phyloP scores from a whole-genome alignment of 805 yeast genomes.

The Starmerella sp. region DNA sequence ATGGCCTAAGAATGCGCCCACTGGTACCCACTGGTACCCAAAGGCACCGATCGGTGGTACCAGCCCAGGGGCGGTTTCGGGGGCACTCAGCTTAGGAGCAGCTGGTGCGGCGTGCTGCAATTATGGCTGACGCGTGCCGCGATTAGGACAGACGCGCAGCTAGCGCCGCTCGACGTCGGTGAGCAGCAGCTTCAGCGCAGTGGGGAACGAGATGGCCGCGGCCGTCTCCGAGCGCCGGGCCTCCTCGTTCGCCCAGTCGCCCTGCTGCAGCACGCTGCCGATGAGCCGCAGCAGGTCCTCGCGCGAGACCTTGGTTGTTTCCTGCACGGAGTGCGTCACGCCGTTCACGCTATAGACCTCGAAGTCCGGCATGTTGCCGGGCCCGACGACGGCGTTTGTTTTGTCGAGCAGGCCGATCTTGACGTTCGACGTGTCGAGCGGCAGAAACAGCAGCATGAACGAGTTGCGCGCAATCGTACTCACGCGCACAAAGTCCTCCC shows the following conservation, averaged over 20 bases:
- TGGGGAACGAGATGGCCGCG: slow-evolving; percentile 3
- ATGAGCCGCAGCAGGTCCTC: slow-evolving; percentile 7
- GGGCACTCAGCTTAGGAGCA: too few relatives aligned
- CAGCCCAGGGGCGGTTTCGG: too few relatives aligned
- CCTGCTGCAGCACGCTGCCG: background rate
- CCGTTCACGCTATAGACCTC: slow-evolving; percentile 10
- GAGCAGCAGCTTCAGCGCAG: slow-evolving; percentile 5
- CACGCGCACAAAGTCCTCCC: slow-evolving; percentile 27
- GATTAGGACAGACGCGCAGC: background rate
- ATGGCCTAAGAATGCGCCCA: too few relatives aligned
- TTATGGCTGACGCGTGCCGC: too few relatives aligned
- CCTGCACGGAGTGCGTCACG: background rate
- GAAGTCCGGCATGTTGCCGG: slow-evolving; percentile 17
- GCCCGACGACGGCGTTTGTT: slow-evolving; percentile 16
- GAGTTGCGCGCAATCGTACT: slow-evolving; percentile 37
- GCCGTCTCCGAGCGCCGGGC: background rate
- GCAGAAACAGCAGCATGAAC: slow-evolving; percentile 37
- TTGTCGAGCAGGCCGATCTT: slow-evolving; percentile 17
- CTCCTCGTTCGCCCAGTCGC: background rate
- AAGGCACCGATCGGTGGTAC: too few relatives aligned
- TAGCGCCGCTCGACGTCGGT: background rate
- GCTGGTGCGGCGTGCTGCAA: too few relatives aligned
- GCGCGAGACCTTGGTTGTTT: background rate
- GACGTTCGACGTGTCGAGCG: slow-evolving; percentile 11
- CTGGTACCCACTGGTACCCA: too few relatives aligned